Conservation (phyloP, 768 basidiomycete genomes). For the Leccinum boreale region DNA sequence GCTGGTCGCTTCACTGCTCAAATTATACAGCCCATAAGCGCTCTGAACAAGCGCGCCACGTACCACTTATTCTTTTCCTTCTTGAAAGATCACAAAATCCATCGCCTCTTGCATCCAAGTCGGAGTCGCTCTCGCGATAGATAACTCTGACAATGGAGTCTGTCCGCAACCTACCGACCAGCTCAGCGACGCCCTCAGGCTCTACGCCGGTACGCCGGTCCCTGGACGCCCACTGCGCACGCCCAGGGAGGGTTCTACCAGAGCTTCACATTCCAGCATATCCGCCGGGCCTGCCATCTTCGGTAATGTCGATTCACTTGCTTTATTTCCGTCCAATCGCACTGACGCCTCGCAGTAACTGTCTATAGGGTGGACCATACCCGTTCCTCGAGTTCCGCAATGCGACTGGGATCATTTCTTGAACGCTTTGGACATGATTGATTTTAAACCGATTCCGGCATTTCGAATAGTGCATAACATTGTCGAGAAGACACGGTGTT, state of each 20-base stretch:
- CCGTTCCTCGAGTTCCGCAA: constrained; percentile 6
- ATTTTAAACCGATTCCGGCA: neutral
- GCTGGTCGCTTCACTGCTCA: constrained; percentile 12
- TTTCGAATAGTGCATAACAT: neutral
- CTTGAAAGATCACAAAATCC: constrained; percentile 8
- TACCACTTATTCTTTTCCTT: neutral
- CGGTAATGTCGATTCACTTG: neutral
- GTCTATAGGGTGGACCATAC: neutral
- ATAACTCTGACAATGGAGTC: constrained; percentile 14
- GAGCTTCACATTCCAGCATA: constrained; percentile 22
- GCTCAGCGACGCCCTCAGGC: constrained; percentile 23
- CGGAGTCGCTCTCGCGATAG: constrained; percentile 28
- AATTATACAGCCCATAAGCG: constrained; percentile 22
- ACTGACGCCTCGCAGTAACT: too few species aligned
- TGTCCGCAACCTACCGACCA: constrained; percentile 21
- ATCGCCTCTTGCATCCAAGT: constrained; percentile 21
- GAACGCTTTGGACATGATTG: neutral
- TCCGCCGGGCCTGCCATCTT: constrained; percentile 24
- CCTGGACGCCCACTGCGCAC: constrained; percentile 24
- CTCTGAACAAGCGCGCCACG: neutral
- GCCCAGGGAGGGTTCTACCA: constrained; percentile 23
- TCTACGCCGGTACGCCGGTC: constrained; percentile 22
- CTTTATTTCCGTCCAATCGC: too few species aligned
- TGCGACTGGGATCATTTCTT: constrained; percentile 15
- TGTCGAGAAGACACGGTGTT: too few species aligned